These are phyloP conservation scores for Clarkia xantiana DNA, from an alignment of 345 rosid genomes.

Conservation along the genomic window DNA sequence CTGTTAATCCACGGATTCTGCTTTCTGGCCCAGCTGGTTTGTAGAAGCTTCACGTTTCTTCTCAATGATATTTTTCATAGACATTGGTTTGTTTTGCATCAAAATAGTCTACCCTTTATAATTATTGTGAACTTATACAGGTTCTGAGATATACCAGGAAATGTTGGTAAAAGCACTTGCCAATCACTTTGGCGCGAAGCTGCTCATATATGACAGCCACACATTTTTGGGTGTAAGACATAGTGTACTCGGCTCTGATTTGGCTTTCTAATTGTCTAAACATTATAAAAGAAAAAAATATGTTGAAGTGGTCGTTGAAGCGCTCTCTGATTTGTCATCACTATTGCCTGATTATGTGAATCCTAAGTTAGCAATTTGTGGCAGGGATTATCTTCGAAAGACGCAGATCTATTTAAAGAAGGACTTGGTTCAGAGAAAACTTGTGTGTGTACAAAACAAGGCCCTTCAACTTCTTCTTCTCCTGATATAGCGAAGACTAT, in stretches of 20 bases:
- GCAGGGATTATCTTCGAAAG: constrained; percentile 73
- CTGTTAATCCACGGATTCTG: constrained; percentile 73
- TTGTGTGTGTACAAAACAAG: constrained; percentile 33
- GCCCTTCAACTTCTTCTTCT: constrained; percentile 11
- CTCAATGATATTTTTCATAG: neutral
- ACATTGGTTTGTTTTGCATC: neutral
- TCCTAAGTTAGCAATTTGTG: neutral
- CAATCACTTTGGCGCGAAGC: constrained; percentile 53
- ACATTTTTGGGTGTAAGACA: constrained; percentile 68
- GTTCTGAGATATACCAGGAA: constrained; percentile 89
- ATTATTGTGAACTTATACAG: constrained; percentile 20
- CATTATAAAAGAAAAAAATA: no score
- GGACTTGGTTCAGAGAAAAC: constrained; percentile 44
- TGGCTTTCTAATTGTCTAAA: neutral
- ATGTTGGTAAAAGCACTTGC: constrained; percentile 88
- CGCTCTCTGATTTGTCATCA: no score
- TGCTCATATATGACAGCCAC: constrained; percentile 77
- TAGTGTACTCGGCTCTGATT: constrained; percentile 6
- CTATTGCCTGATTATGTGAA: neutral
- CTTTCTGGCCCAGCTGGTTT: constrained; percentile 92
- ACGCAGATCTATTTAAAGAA: constrained; percentile 59
- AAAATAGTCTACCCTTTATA: neutral
- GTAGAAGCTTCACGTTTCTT: constrained; percentile 7
- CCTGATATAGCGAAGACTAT: constrained; percentile 29
- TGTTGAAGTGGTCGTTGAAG: no score